Percentiles rank a stretch among this genome's conserved stretches.
Evolutionary conservation across 192 early-diverging fungal genomes (phyloP).

Genomic region (Piromyces sp.): DNA sequence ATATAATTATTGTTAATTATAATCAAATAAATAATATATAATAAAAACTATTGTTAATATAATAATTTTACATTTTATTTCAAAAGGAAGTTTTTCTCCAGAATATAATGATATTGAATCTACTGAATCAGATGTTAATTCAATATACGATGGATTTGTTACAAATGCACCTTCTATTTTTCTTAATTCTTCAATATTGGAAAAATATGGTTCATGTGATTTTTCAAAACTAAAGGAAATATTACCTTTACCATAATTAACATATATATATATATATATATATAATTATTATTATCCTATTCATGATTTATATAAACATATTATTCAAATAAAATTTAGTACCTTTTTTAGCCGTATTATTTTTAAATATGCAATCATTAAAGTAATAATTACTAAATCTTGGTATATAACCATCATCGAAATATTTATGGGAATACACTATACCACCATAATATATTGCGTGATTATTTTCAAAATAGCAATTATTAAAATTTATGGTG

Average conservation of each 20-base stretch:
- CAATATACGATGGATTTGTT: neutral
- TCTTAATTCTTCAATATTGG: neutral
- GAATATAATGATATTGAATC: neutral
- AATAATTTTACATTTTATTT: neutral
- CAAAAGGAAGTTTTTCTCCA: neutral
- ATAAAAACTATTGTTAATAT: too few relatives aligned
- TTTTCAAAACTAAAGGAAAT: neutral
- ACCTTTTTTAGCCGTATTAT: neutral
- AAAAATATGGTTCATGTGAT: neutral
- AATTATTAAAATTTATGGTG: neutral
- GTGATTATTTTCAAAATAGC: neutral
- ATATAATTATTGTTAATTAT: too few relatives aligned
- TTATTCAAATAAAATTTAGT: too few relatives aligned
- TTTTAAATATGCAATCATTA: neutral
- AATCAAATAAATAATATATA: too few relatives aligned
- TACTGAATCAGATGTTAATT: neutral
- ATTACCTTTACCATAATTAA: neutral
- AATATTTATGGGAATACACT: neutral
- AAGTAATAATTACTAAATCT: neutral
- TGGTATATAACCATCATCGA: neutral
- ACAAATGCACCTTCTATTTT: neutral
- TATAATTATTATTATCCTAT: neutral
- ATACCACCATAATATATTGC: neutral
- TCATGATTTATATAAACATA: too few relatives aligned
- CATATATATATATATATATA: neutral